Conservation (phyloP, 768 basidiomycete genomes). For the Gloeopeniophorella convolvens region DNA sequence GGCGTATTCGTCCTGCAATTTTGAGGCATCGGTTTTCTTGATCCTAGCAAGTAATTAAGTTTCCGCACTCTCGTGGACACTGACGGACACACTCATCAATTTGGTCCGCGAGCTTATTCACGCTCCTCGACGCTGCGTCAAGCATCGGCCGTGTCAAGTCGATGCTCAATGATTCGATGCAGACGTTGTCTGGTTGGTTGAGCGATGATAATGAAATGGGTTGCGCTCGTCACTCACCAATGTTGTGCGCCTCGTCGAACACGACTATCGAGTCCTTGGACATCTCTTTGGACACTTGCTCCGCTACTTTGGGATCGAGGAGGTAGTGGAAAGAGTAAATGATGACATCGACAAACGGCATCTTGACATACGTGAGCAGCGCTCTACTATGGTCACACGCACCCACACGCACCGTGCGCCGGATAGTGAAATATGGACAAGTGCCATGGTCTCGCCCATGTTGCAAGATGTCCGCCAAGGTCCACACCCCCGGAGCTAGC, state of each 20-base stretch:
- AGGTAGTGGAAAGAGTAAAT: slow-evolving; percentile 99
- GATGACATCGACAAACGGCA: slow-evolving; percentile 92
- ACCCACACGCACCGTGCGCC: slow-evolving; percentile 73
- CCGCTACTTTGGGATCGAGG: slow-evolving; percentile 97
- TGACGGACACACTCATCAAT: slow-evolving; percentile 77
- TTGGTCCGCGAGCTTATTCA: slow-evolving; percentile 78
- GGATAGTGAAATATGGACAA: slow-evolving; percentile 95
- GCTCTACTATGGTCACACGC: background rate
- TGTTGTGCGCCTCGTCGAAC: slow-evolving; percentile 99
- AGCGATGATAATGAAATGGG: slow-evolving; percentile 2
- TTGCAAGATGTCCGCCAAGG: slow-evolving; percentile 85
- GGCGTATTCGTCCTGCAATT: slow-evolving; percentile 94
- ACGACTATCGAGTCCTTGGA: slow-evolving; percentile 98
- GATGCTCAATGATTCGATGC: slow-evolving; percentile 96
- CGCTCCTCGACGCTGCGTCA: slow-evolving; percentile 87
- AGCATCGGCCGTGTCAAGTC: slow-evolving; percentile 97
- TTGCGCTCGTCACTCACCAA: slow-evolving; percentile 48
- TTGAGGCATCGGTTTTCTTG: slow-evolving; percentile 87
- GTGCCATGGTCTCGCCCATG: slow-evolving; percentile 79
- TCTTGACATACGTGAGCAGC: slow-evolving; percentile 38
- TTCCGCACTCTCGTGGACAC: background rate
- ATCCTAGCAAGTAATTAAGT: slow-evolving; percentile 47
- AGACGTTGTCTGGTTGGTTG: slow-evolving; percentile 75
- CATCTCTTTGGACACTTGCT: slow-evolving; percentile 97
- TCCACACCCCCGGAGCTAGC: slow-evolving; percentile 86